Base-by-base conservation (phyloP, 495 filamentous ascomycete genomes). In the Aspergillus sclerotiicarbonarius region DNA sequence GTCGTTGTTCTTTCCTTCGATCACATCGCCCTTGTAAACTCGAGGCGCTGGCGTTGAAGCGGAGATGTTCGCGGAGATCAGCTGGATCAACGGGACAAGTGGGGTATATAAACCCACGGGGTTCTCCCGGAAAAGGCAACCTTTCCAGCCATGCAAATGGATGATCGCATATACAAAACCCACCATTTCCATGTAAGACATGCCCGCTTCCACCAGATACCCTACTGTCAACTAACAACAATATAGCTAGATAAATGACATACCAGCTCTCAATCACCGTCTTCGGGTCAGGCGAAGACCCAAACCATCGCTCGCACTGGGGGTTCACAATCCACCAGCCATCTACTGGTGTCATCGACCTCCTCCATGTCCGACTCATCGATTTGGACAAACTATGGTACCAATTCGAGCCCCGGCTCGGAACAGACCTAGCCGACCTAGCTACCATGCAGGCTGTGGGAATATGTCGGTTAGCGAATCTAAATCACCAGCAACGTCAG, bases 331-430 rank as follows among this genome's bases (percentile, higher is more conserved):
- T 61, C 18, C 53, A 51, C 20, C 31, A 30, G 4, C 48, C 53
- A 9, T 5, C 29, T 16, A 41, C 41, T 12, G 5, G 19, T 2
- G 29, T 37, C 25, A 53, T 53, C 47, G 58, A 61, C 48, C 37
- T 61, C 15, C 32, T 53, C 12, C 58, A 60, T 45, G 53, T 60
- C 4, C 33, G 49, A 31, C 4, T 39, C 0, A 51, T 60, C 35
- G 53, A 62, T 16, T 12, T 58, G 4, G 21, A 58, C 0, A 52
- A 20, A 20, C 52, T 62, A 1, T 62, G 60, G 60, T 66, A 61
- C 43, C 56, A 61, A 20, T 62, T 62, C 44, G 62, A 65, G 30
- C 25, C 47, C 8, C 56, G 62, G 5, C 39, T 54, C 31, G 53
- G 52, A 29, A 59, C 45, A 2, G 51, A 53, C 8, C 32, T 62